Evolutionary conservation across 768 basidiomycete genomes (phyloP), one percentile per base, ranked within the genome.

Genomic region (Mycena vitilis): DNA sequence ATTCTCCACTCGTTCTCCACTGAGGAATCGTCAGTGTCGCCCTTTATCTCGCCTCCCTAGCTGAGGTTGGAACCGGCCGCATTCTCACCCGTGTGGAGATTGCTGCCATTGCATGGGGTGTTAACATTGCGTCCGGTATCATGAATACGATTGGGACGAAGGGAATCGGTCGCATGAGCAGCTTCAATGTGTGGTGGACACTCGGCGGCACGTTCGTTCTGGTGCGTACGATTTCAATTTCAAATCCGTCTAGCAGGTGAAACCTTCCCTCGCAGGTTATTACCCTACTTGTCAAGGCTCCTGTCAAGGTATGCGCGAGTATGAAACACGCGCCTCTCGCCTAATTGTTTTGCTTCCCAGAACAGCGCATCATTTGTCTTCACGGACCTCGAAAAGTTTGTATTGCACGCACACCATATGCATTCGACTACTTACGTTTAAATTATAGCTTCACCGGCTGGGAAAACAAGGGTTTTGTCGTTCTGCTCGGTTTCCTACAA

Each of bases 131-230:
- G 8, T 87, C 85, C 16, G 88, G 88, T 0, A 75, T 87, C 54
- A 76, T 88, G 65, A 89, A 89, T 72, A 88, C 84, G 2, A 71
- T 86, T 22, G 88, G 88, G 2, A 88, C 88, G 25, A 86, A 85
- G 68, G 87, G 84, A 5, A 86, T 89, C 37, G 87, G 86, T 1
- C 79, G 81, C 4, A 84, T 88, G 85, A 87, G 87, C 67, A 76
- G 81, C 18, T 84, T 88, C 75, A 86, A 85, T 67, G 78, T 89
- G 34, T 89, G 87, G 87, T 88, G 87, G 88, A 89, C 87, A 15
- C 77, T 89, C 1, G 86, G 86, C 34, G 88, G 87, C 16, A 89
- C 87, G 0, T 75, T 88, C 22, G 85, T 87, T 37, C 80, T 89
- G n/a, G 85, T 71, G 22, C 38, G 70, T 44, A 12, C 16, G 25